Conservation (phyloP, 495 filamentous ascomycete species). For the Xylaria venustula region DNA sequence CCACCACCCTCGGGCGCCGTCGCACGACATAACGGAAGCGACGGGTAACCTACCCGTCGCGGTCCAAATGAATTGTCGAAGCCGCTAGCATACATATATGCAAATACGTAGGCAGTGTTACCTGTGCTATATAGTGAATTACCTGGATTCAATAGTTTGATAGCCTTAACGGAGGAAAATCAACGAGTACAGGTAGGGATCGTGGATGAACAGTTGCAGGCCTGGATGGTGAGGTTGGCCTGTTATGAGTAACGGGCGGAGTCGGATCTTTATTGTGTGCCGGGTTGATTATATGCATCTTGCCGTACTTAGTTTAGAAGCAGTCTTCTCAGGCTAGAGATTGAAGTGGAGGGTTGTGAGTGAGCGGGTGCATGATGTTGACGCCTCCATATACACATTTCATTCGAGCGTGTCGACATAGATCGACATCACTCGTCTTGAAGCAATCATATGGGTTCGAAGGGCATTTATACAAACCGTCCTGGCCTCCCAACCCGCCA, state of each 20-base stretch:
- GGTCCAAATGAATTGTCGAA: not conserved
- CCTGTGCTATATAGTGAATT: not conserved
- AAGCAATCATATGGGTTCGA: too few species aligned
- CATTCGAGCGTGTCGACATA: too few species aligned
- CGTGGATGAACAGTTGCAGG: not conserved
- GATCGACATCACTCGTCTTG: too few species aligned
- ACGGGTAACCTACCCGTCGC: not conserved
- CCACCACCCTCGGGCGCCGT: not conserved
- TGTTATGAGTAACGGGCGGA: not conserved
- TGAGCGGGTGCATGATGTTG: not conserved
- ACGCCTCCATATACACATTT: too few species aligned
- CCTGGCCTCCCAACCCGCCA: too few species aligned
- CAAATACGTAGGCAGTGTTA: not conserved
- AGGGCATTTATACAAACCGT: too few species aligned
- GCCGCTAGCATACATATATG: not conserved
- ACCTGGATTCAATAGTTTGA: not conserved
- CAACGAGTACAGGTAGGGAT: not conserved
- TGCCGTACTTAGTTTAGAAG: not conserved
- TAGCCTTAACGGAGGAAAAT: not conserved
- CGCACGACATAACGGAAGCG: slow-evolving; percentile 7
- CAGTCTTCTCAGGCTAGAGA: not conserved
- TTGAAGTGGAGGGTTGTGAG: not conserved
- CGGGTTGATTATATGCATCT: slow-evolving; percentile 1
- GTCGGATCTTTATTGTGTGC: not conserved
- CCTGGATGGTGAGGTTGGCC: not conserved